These are phyloP conservation scores for Madurella fahalii DNA, from an alignment of 2,329 filamentous ascomycete species.

Conservation along the genomic window DNA sequence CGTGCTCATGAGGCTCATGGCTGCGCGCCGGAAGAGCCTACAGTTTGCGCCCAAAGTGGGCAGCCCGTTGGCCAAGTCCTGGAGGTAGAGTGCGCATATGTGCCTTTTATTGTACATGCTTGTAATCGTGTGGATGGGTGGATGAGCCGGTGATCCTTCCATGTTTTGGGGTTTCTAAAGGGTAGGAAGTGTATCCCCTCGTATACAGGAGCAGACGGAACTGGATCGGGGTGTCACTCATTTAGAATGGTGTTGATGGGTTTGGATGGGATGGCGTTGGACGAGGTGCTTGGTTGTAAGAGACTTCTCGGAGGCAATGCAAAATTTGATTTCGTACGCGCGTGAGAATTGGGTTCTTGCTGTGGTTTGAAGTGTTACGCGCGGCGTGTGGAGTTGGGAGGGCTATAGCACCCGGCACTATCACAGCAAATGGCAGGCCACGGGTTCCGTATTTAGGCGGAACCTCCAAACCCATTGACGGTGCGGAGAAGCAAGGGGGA, in stretches of 20 bases:
- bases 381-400: no score
- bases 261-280: neutral
- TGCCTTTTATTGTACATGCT: neutral
- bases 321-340: no score
- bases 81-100: constrained; percentile 30
- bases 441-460: no score
- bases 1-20: constrained; percentile 61
- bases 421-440: no score
- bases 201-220: neutral
- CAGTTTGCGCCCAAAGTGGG: constrained; percentile 72
- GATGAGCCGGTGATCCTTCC: neutral
- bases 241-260: neutral
- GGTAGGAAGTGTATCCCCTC: neutral
- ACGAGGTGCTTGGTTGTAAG: neutral
- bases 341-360: no score
- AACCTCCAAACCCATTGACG: no score
- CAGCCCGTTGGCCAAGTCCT: constrained; percentile 63
- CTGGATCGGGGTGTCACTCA: neutral
- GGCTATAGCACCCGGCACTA: no score
- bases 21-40: constrained; percentile 70
- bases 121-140: neutral
- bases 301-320: no score
- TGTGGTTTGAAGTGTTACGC: no score
- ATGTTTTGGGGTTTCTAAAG: neutral
- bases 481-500: no score